Base-by-base conservation (phyloP, 2,329 filamentous ascomycete species). In the Colletotrichum aenigma region DNA sequence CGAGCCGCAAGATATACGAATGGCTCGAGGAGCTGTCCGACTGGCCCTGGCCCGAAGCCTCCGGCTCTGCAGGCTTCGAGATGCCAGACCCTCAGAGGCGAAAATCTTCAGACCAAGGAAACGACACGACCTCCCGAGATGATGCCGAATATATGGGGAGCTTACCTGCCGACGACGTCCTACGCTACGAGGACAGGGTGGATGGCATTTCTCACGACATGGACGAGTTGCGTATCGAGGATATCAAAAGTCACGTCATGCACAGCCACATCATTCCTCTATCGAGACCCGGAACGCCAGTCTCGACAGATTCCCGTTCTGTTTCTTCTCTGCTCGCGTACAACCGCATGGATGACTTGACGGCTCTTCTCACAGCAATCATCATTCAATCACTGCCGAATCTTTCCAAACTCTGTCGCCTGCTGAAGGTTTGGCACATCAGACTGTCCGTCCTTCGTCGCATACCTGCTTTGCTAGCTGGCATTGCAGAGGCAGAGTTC, bases 371-470 rank as follows among this genome's bases (percentile, higher is more conserved):
- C 72, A 98, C 97, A 2, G 95, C 96, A 32, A 98, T 96, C 38
- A 94, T 98, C 21, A 86, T 99, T n/a, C 95, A 97, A 81, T 92
- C 95, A 5, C 88, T 99, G 24, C 97, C 97, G 2, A 93, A 94
- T 75, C 86, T 98, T 56, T 94, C 95, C 12, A 93, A 90, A 70
- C 85, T 99, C 26, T 92, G 92, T 70, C 89, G 90, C 10, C 85
- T 97, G n/a, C 87, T 98, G 66, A 91, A 92, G 71, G 89, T 90
- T 3, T 99, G 97, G 97, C 92, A 90, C 30, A 89, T 94, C 55
- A 93, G 97, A 24, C 86, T 98, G 16, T 86, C 91, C 2, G 93
- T 98, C 7, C 86, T 98, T 52, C 91, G 92, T 66, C 93, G 93
- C 79, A 91, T 96, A 0, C 94, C 96, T 1, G 85, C 87, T 3